These are phyloP conservation scores for Rhizomucor pusillus DNA, from an alignment of 371 early-diverging fungal species.

Conservation along the genomic window DNA sequence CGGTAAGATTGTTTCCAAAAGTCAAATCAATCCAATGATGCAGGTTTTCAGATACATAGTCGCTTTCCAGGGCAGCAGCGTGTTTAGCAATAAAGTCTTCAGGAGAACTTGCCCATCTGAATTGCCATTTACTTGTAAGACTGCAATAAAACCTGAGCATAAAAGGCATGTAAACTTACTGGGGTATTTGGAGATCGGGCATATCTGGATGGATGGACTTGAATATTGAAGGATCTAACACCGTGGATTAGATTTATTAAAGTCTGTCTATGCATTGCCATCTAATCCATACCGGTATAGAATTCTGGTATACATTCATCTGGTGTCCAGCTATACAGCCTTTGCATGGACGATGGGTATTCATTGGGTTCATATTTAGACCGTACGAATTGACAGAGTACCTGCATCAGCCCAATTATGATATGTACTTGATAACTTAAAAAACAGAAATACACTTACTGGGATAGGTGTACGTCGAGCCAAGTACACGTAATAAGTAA, in stretches of 20 bases:
- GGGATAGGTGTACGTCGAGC: slow-evolving; percentile 67
- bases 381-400: slow-evolving; percentile 68
- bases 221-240: slow-evolving; percentile 56
- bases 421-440: no score
- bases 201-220: slow-evolving; percentile 66
- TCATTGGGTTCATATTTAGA: slow-evolving; percentile 72
- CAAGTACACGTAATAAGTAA: slow-evolving; percentile 69
- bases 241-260: neutral
- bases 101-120: slow-evolving; percentile 62
- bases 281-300: slow-evolving; percentile 50
- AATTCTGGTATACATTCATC: slow-evolving; percentile 80
- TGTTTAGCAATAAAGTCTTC: slow-evolving; percentile 70
- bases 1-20: slow-evolving; percentile 76
- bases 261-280: neutral
- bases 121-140: no score
- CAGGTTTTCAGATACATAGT: slow-evolving; percentile 71
- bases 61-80: slow-evolving; percentile 74
- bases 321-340: slow-evolving; percentile 70
- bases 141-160: neutral
- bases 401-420: slow-evolving; percentile 12
- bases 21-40: slow-evolving; percentile 87
- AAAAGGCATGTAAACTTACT: slow-evolving; percentile 15
- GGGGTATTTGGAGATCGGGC: slow-evolving; percentile 66
- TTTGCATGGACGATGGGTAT: slow-evolving; percentile 62
- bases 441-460: slow-evolving; percentile 22